Evolutionary conservation across 2,329 filamentous ascomycete species (phyloP).

Genomic region (Fusarium oligoseptatum): DNA sequence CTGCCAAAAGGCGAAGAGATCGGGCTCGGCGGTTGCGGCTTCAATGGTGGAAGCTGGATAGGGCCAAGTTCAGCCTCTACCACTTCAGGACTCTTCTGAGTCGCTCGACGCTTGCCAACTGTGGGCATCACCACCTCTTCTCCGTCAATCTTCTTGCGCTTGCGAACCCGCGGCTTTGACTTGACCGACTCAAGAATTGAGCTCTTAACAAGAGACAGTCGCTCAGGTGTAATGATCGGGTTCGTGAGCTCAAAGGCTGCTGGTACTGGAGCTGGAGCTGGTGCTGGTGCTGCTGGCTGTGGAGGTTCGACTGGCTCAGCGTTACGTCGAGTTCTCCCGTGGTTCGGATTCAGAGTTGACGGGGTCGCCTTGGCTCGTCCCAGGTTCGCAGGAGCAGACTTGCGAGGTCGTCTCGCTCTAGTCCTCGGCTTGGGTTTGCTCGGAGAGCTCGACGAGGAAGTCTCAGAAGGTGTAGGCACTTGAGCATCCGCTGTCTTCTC

Average conservation of each 20-base stretch:
- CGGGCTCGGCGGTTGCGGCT: slow-evolving; percentile 38
- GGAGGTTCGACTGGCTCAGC: slow-evolving; percentile 14
- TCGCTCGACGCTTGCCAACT: slow-evolving; percentile 32
- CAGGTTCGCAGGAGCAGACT: slow-evolving; percentile 56
- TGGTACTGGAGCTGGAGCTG: not conserved
- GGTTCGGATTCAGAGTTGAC: slow-evolving; percentile 55
- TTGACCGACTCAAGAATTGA: slow-evolving; percentile 68
- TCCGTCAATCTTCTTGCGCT: slow-evolving; percentile 61
- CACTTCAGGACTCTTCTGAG: slow-evolving; percentile 19
- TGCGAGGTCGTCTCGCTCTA: slow-evolving; percentile 53
- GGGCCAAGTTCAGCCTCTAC: slow-evolving; percentile 35
- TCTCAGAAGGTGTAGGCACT: slow-evolving; percentile 2
- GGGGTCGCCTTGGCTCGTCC: slow-evolving; percentile 46
- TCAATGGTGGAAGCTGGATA: slow-evolving; percentile 48
- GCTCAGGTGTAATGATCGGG: slow-evolving; percentile 18
- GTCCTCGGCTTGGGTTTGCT: slow-evolving; percentile 35
- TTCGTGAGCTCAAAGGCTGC: not conserved
- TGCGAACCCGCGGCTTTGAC: slow-evolving; percentile 60
- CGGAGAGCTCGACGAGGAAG: slow-evolving; percentile 8
- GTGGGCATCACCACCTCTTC: slow-evolving; percentile 50
- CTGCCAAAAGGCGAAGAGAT: slow-evolving; percentile 35
- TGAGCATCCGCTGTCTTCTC: slow-evolving; percentile 1
- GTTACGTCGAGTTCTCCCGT: slow-evolving; percentile 49
- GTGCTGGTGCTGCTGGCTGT: not conserved
- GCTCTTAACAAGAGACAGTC: slow-evolving; percentile 35